Base-by-base conservation (phyloP, 495 filamentous ascomycete genomes). In the Halenospora varia region DNA sequence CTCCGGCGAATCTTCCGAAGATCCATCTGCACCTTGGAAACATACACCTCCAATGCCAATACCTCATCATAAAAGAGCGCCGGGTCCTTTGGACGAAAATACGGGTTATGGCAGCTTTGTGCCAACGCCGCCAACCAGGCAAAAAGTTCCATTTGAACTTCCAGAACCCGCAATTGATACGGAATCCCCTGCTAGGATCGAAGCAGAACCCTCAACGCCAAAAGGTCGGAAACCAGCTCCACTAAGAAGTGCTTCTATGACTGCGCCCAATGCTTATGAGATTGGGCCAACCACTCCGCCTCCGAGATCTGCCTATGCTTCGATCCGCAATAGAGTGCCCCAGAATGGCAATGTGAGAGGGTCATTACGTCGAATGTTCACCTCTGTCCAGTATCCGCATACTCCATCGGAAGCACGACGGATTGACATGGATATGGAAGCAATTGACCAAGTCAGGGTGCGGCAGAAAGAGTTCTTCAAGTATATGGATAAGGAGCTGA, bases 71-170 rank as follows among this genome's bases (percentile, higher is more conserved):
- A 51, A 52, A 8, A 23, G 40, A 25, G 10, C 24, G 6, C 13
- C 26, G 35, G 44, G 46, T 1, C n/a, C 23, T 25, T 35, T 45
- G 0, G 53, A 60, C 42, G 10, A 25, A n/a, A 22, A 17, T 26
- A 19, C 56, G 15, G 81, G 71, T 40, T 95, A 94, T 80, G 90
- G 90, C 18, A 93, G 89, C 68, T 88, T 95, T 51, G 71, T 85
- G 3, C 76, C 81, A 2, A 83, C 85, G 11, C 86, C 87, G 0
- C 83, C 84, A n/a, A 59, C 62, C 26, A 48, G 47, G 47, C 63
- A 70, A 41, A 66, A 63, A 50, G 59, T 67, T 51, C 59, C 68
- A 8, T 81, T 80, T 29, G 81, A 87, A 61, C 78, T 96, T 11
- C 92, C 92, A 0, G 88, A 80, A 48, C 88, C 92, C 15, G 89